Percentiles rank a stretch among this genome's conserved stretches.
phyloP scores from a whole-genome alignment of 2,329 filamentous ascomycete genomes.

The Penicillium sp. region DNA sequence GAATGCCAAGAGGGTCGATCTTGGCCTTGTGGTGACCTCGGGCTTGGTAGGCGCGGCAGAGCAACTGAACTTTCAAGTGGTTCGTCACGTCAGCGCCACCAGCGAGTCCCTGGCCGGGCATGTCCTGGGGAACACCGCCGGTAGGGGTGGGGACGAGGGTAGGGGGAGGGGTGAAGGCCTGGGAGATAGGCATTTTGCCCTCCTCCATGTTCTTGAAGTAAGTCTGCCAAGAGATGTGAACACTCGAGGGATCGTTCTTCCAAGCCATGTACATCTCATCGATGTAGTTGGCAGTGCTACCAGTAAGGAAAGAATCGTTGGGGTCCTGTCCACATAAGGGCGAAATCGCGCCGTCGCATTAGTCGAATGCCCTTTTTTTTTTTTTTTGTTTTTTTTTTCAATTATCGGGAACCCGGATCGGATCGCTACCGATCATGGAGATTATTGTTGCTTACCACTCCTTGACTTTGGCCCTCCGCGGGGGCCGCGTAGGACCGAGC shows the following conservation, averaged over 20 bases:
- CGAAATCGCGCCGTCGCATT: slow-evolving; percentile 24
- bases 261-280: slow-evolving; percentile 99
- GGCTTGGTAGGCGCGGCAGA: slow-evolving; percentile 96
- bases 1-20: slow-evolving; percentile 93
- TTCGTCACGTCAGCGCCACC: slow-evolving; percentile 83
- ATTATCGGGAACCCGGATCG: slow-evolving; percentile 8
- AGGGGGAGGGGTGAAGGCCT: slow-evolving; percentile 93
- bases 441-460: slow-evolving; percentile 53
- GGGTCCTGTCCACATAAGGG: slow-evolving; percentile 58
- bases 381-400: background rate
- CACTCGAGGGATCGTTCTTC: slow-evolving; percentile 88
- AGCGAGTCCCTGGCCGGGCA: slow-evolving; percentile 66
- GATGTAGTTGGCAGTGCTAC: slow-evolving; percentile 97
- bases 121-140: slow-evolving; percentile 71
- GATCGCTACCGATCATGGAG: slow-evolving; percentile 7
- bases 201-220: slow-evolving; percentile 99
- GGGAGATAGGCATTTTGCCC: slow-evolving; percentile 94
- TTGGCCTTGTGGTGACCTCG: slow-evolving; percentile 97
- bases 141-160: slow-evolving; percentile 81
- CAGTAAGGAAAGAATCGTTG: slow-evolving; percentile 93
- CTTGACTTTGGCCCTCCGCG: slow-evolving; percentile 58
- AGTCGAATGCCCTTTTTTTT: slow-evolving; percentile 18
- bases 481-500: slow-evolving; percentile 59
- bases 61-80: slow-evolving; percentile 95
- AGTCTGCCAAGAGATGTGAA: slow-evolving; percentile 97